A percentile compares a stretch with the other conserved stretches of the same genome.
phyloP scores from a whole-genome alignment of 306 rosid species.

The Pyrus betulifolia region DNA sequence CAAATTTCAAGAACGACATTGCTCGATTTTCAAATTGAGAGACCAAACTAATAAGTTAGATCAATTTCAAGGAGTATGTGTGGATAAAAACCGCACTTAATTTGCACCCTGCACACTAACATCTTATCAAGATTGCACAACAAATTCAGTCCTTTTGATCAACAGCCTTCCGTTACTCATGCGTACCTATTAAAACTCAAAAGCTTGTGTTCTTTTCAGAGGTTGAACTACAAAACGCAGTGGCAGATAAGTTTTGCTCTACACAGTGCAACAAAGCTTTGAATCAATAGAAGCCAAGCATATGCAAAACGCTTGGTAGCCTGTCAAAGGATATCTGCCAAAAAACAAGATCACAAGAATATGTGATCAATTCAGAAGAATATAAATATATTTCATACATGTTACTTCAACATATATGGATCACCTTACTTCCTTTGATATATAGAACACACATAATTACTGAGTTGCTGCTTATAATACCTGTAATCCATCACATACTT shows the following conservation, averaged over 20 bases:
- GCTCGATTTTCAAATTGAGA: too few relatives aligned
- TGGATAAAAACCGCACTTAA: too few relatives aligned
- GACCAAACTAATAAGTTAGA: too few relatives aligned
- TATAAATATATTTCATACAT: neutral
- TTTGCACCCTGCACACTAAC: too few relatives aligned
- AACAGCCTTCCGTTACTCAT: too few relatives aligned
- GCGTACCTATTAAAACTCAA: neutral
- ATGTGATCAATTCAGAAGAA: too few relatives aligned
- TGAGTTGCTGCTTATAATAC: conserved; percentile 21
- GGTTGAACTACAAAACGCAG: conserved; percentile 35
- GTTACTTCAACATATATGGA: neutral
- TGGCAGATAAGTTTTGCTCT: neutral
- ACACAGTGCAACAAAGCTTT: conserved; percentile 76
- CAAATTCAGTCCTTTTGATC: too few relatives aligned
- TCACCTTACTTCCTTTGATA: neutral
- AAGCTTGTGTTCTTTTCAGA: conserved; percentile 34
- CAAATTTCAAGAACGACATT: too few relatives aligned
- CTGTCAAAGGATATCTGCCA: conserved; percentile 88
- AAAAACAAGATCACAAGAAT: neutral
- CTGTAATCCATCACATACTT: conserved; percentile 92
- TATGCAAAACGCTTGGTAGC: conserved; percentile 91
- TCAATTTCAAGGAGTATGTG: too few relatives aligned
- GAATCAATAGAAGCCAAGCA: conserved; percentile 84
- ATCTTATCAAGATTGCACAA: too few relatives aligned
- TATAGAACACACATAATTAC: neutral